phyloP scores from a whole-genome alignment of 2,329 filamentous ascomycete species.

The Beauveria australis region DNA sequence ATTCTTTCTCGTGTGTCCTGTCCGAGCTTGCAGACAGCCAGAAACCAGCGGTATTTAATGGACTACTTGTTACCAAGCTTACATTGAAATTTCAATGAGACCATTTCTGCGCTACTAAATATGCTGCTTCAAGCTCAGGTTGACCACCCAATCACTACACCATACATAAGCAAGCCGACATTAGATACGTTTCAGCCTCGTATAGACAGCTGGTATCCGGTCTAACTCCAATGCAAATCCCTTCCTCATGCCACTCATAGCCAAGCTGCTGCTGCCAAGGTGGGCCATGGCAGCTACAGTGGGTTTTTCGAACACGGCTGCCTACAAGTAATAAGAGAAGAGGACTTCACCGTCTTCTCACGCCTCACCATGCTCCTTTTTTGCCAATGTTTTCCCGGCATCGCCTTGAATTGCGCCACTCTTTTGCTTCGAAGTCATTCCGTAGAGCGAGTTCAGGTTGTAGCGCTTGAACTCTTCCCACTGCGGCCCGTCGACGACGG shows the following conservation, averaged over 20 bases:
- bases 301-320: neutral
- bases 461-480: constrained; percentile 69
- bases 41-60: too few relatives aligned
- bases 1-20: too few relatives aligned
- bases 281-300: neutral
- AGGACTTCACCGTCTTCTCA: neutral
- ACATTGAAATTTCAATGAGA: too few relatives aligned
- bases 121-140: too few relatives aligned
- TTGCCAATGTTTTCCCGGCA: neutral
- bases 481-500: constrained; percentile 60
- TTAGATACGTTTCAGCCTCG: neutral
- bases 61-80: too few relatives aligned
- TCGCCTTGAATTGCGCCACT: neutral
- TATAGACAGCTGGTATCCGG: neutral
- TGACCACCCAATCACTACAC: too few relatives aligned
- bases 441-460: constrained; percentile 69
- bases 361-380: neutral
- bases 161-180: too few relatives aligned
- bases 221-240: neutral
- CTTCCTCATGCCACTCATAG: neutral
- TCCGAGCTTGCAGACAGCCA: too few relatives aligned
- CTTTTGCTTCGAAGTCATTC: constrained; percentile 19
- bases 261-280: neutral
- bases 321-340: neutral
- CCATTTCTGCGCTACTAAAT: too few relatives aligned